Conservation (phyloP, 257 asterid species). For the Solanum bulbocastanum region DNA sequence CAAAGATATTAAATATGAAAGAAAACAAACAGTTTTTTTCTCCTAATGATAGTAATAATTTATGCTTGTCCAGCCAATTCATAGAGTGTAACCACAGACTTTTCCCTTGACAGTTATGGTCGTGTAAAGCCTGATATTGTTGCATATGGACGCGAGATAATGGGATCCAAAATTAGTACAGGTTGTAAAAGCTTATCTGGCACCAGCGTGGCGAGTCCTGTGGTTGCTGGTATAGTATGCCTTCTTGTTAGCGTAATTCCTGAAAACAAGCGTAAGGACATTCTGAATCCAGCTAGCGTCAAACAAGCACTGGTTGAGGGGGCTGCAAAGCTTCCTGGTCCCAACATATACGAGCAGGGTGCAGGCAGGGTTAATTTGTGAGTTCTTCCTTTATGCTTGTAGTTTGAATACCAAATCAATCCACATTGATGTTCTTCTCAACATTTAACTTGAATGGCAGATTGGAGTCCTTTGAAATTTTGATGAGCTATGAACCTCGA, state of each 20-base stretch:
- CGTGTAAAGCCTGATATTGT: conserved; percentile 98
- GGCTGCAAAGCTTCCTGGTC: conserved; percentile 90
- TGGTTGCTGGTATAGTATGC: conserved; percentile 98
- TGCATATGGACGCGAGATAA: conserved; percentile 95
- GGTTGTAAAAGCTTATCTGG: conserved; percentile 99
- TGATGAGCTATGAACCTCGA: conserved; percentile 88
- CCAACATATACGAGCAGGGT: conserved; percentile 99
- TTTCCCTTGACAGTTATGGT: conserved; percentile 62
- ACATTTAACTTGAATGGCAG: conserved; percentile 38
- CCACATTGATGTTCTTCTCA: not conserved
- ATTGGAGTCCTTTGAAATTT: conserved; percentile 70
- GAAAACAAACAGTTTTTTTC: not conserved
- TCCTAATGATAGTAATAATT: not conserved
- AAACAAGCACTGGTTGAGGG: conserved; percentile 98
- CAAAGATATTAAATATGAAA: not conserved
- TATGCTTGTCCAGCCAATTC: not conserved
- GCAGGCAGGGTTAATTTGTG: conserved; percentile 99
- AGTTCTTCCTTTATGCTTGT: conserved; percentile 34
- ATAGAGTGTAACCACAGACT: conserved; percentile 9
- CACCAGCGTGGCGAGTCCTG: conserved; percentile 99
- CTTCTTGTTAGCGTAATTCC: conserved; percentile 90
- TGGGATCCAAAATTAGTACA: conserved; percentile 96
- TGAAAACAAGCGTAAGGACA: conserved; percentile 65
- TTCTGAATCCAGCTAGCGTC: conserved; percentile 90
- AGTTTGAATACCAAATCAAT: not conserved